Evolutionary conservation across 495 filamentous ascomycete species (phyloP), one percentile per base, ranked within the genome.

Genomic region (Penicillium ucsense): DNA sequence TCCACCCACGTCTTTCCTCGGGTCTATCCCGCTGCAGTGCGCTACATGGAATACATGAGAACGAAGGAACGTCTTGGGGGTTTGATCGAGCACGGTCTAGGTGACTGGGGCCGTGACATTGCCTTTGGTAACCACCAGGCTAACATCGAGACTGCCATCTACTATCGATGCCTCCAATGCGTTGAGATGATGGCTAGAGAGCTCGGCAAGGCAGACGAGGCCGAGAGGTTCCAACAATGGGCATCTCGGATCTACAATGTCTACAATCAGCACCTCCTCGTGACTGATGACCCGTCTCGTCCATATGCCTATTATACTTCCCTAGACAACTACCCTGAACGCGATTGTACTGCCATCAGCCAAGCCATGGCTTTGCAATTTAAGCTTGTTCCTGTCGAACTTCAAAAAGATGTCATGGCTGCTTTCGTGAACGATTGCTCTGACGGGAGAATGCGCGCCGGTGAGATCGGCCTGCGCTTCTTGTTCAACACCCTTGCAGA

Each of bases 91-190:
- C 57, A 63, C 31, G 60, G 60, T 2, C 50, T 63, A 2, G 60
- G 60, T 20, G 60, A 63, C 38, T 63, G 60, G 60, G 60, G 60
- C 5, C 50, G 57, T 5, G 57, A 55, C 9, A 63, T 63, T 39
- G 60, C 60, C 35, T 60, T 60, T 28, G 60, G 60, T 4, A 63
- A 63, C 35, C 55, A 63, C 38, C 60, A 63, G 40, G 60, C 54
- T 28, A 63, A 63, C 31, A 63, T 63, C 12, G 60, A 63, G 46
- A 63, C 60, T 5, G 60, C 60, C 8, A 51, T 63, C 30, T 63
- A 63, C 48, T 60, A 60, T 35, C 57, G 54, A 7, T 63, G 60
- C 43, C 54, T 63, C 9, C 43, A 49, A 33, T 54, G 52, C 34
- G 52, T 60, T 11, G 60, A 54, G 33, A 55, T 58, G 43, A 63